Base-by-base conservation (phyloP, 768 basidiomycete genomes). In the Mycena vulgaris region DNA sequence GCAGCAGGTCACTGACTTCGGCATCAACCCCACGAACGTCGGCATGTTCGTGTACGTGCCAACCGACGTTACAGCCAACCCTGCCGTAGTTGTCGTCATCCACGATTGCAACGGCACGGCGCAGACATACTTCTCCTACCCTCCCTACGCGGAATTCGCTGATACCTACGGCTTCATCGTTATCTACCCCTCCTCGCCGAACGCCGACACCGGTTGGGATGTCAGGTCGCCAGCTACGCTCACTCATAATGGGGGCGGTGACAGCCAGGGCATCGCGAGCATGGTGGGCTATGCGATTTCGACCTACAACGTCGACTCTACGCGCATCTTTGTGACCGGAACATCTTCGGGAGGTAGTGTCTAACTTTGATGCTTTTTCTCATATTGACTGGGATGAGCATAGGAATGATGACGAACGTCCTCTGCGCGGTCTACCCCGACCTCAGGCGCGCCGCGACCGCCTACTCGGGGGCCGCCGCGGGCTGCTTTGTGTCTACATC, bases 371-470 rank as follows among this genome's bases (percentile, higher is more conserved):
- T n/a, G n/a, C n/a, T n/a, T n/a, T n/a, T n/a, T n/a, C n/a, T n/a
- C n/a, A n/a, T n/a, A n/a, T n/a, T n/a, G n/a, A n/a, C 40, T 16
- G 40, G 16, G 7, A 19, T 11, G 48, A 28, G 4, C 39, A n/a
- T 31, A 75, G 85, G 83, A 1, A 90, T 90, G 89, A 89, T 89
- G 88, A 89, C 88, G 66, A 87, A 85, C 71, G 88, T 89, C 27
- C 80, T 89, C 53, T 79, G 82, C 51, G 88, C 86, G 33, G 85
- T 87, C 21, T 89, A 89, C 78, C 88, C 88, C 11, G 86, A 90
- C 67, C 75, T 90, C 48, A 87, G 88, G 80, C 68, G 71, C 47
- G 89, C 87, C 23, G 87, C 84, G 39, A 69, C 84, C 37, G 84
- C 82, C 27, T 86, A 84, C 75, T 85, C 88, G 39, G 88, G 88